Evolutionary conservation across 805 yeast genomes (phyloP), one percentile per base, ranked within the genome.

Genomic region (Cyberlindnera maclurae): DNA sequence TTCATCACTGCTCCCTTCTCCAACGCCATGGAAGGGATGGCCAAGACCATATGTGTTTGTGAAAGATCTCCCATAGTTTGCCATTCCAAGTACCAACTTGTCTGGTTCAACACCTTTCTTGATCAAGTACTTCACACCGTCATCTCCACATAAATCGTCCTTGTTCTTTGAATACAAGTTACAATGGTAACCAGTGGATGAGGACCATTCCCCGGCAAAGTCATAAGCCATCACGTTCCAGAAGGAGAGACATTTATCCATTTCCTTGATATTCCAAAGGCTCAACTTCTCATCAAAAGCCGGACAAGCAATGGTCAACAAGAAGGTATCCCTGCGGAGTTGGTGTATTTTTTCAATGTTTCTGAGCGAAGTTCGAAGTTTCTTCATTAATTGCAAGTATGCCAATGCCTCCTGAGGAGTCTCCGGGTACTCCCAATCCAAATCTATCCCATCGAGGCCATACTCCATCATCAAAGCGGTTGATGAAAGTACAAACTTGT

Each of bases 201-300:
- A 51, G 2, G 85, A 77, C 95, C 95, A 86, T 8, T 73, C 66
- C 0, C 97, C 97, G 2, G 79, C 63, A 50, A 79, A 83, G 57
- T 93, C 97, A 58, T 93, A 90, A 15, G 93, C 77, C 97, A 90
- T 90, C 42, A 93, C 57, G 55, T 90, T 89, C 82, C 89, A 88
- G 47, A 76, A 75, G 15, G 76, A 64, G 13, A 93, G 53, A 47
- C 69, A 68, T 17, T 55, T 52, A 47, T 81, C 80, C 71, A 90
- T 69, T n/a, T 68, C 69, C 1, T 45, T 36, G 2, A 88, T 50
- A 5, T 70, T 58, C 37, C 81, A 63, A 5, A 57, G 44, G 4
- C 49, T 37, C 13, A 79, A 53, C 38, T 70, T 68, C 4, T 70
- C 73, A 3, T 15, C 49, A 9, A 77, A 75, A 0, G 81, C 83